phyloP scores from a whole-genome alignment of 805 yeast species.

The Zygosaccharomyces bailii region DNA sequence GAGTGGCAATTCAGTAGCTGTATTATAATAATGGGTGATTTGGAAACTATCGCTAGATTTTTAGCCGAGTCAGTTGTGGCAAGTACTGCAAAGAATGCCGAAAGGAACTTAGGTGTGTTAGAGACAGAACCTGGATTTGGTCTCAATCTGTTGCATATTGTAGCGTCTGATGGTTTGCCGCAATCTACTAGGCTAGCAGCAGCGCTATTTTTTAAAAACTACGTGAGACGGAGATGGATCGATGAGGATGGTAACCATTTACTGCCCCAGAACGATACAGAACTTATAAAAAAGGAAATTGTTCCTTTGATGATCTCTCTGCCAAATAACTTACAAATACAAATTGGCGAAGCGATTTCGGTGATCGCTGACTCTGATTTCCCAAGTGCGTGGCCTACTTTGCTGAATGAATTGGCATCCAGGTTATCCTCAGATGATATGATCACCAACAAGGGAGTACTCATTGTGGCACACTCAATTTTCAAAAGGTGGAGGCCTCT shows the following conservation, averaged over 20 bases:
- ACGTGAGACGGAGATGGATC: conserved; percentile 81
- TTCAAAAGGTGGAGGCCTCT: conserved; percentile 96
- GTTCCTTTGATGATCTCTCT: conserved; percentile 80
- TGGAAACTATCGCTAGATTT: conserved; percentile 51
- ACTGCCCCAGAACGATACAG: conserved; percentile 58
- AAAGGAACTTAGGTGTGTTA: conserved; percentile 54
- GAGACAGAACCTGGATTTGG: conserved; percentile 76
- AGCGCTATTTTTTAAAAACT: conserved; percentile 85
- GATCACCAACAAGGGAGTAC: conserved; percentile 75
- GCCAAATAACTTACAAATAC: conserved; percentile 80
- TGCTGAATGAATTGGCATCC: conserved; percentile 68
- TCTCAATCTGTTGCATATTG: conserved; percentile 67
- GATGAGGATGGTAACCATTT: conserved; percentile 82
- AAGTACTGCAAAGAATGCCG: conserved; percentile 62
- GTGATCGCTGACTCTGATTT: conserved; percentile 94
- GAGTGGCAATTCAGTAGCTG: not conserved
- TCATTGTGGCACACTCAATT: conserved; percentile 90
- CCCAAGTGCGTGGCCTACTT: conserved; percentile 82
- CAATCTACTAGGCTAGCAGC: conserved; percentile 74
- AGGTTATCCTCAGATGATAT: conserved; percentile 65
- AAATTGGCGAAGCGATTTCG: conserved; percentile 90
- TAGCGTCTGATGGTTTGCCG: conserved; percentile 57
- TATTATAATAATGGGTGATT: conserved; percentile 39
- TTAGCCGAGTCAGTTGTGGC: conserved; percentile 66
- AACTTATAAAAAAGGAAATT: conserved; percentile 68